Base-by-base conservation (phyloP, 2,329 filamentous ascomycete species). In the Coleophoma crateriformis region DNA sequence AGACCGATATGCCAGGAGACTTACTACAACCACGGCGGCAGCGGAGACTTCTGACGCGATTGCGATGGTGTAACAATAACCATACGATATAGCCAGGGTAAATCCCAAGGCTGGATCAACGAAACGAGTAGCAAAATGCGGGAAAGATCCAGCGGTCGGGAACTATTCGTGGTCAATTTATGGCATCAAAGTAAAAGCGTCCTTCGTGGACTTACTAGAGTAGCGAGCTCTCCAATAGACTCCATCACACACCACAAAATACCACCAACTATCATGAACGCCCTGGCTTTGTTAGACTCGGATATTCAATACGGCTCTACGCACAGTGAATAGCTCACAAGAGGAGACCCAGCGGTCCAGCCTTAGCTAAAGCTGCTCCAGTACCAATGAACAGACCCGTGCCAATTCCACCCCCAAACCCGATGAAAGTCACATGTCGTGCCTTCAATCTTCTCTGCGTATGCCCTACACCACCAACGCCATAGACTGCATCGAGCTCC, bases 341-440 rank as follows among this genome's bases (percentile, higher is more conserved):
- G 34, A 77, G 63, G 22, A 74, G 67, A 44, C 72, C 71, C 7
- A 66, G 66, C 35, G 75, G 76, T 17, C 76, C 76, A 57, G 71
- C 73, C 6, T 64, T 71, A 10, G 70, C 67, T 46, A 78, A 67
- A 3, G 73, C 71, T 46, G 64, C 58, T 22, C 75, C 76, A 38
- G 71, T 71, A 33, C 74, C 72, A 45, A 79, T 71, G 60, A 78
- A 80, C 4, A 79, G 66, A 61, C 77, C 76, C 32, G 76, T 78
- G 39, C 76, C 76, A 48, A 78, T 76, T 27, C 57, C 54, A 20
- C 50, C 52, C 17, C 51, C 51, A 47, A 52, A 47, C 6, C 50
- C 50, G 35, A 52, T 52, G 19, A 52, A 52, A n/a, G 50, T 52
- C 4, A 52, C 48, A 46, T 52, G 50, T 22, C 47, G 43, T 27